Base-by-base conservation (phyloP, 2,329 filamentous ascomycete genomes). In the Dichotomopilus funicola region DNA sequence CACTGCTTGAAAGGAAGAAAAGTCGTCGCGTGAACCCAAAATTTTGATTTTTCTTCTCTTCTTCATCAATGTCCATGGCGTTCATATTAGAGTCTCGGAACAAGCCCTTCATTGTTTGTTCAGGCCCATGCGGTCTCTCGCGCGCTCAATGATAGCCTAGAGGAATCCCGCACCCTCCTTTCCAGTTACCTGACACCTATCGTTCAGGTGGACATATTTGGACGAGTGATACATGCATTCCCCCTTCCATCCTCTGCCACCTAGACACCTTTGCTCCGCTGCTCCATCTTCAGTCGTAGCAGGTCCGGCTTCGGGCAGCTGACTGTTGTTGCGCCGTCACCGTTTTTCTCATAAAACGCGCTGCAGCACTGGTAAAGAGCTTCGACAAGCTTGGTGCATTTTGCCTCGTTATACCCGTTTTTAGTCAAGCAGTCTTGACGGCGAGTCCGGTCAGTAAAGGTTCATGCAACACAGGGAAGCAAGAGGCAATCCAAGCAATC, bases 61-160 rank as follows among this genome's bases (percentile, higher is more conserved):
- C 73, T 71, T 73, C 77, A 72, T 72, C 78, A 92, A 89, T 89
- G 85, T 89, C 83, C 82, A 78, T 70, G 85, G 86, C 90, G 86
- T 88, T 86, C 83, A 88, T 89, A 88, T 92, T 97, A 97, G 94
- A 99, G 94, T 99, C 94, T 95, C 92, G 91, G 88, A 88, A 85
- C 84, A 88, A 84, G 88, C 83, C 73, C 70, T 70, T 91, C 89
- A 89, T 81, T 97, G 82, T 88, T 90, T 91, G 85, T 88, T 89
- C 88, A 95, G 89, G 82, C 86, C 82, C 85, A 79, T 73, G 72
- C 78, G 82, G 86, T 81, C 88, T 91, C 87, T 77, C 78, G 89
- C 91, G 92, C 89, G 94, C 94, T 99, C 91, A 82, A 91, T 86
- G 89, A 91, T 88, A 80, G 88, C 88, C 92, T 87, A 89, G 95